Evolutionary conservation across 768 basidiomycete genomes (phyloP).

Genomic region (Boletus huronensis): DNA sequence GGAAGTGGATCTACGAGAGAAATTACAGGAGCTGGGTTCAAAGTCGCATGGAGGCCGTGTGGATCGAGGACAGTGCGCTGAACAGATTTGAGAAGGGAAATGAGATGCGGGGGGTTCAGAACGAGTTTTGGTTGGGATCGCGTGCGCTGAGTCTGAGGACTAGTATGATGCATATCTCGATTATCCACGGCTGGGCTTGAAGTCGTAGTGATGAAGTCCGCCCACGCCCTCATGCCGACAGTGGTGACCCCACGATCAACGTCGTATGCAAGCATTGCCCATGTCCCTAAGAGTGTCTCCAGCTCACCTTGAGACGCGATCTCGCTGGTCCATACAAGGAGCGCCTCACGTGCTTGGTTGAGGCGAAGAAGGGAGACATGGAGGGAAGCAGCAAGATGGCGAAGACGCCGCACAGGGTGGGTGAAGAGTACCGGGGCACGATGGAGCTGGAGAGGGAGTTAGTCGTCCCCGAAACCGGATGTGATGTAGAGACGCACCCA

Average conservation of each 20-base stretch:
- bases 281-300: conserved; percentile 63
- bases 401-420: conserved; percentile 76
- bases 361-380: conserved; percentile 67
- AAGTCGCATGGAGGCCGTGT: conserved; percentile 47
- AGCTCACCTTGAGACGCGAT: conserved; percentile 46
- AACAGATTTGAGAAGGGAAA: conserved; percentile 47
- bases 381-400: conserved; percentile 52
- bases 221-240: conserved; percentile 55
- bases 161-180: neutral
- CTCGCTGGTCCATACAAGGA: conserved; percentile 50
- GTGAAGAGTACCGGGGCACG: conserved; percentile 80
- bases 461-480: conserved; percentile 1
- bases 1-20: conserved; percentile 8
- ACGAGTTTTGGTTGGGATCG: conserved; percentile 20
- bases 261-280: conserved; percentile 72
- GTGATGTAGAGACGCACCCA: conserved; percentile 61
- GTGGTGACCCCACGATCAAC: conserved; percentile 59
- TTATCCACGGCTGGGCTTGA: conserved; percentile 3
- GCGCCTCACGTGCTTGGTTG: conserved; percentile 42
- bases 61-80: conserved; percentile 62
- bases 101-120: conserved; percentile 32
- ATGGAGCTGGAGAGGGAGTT: conserved; percentile 55
- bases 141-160: neutral
- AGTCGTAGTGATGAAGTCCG: conserved; percentile 25
- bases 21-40: conserved; percentile 62